Percentiles rank a stretch among this genome's conserved stretches.
Conservation (phyloP, 805 yeast genomes). For the Zygosaccharomyces lentus region DNA sequence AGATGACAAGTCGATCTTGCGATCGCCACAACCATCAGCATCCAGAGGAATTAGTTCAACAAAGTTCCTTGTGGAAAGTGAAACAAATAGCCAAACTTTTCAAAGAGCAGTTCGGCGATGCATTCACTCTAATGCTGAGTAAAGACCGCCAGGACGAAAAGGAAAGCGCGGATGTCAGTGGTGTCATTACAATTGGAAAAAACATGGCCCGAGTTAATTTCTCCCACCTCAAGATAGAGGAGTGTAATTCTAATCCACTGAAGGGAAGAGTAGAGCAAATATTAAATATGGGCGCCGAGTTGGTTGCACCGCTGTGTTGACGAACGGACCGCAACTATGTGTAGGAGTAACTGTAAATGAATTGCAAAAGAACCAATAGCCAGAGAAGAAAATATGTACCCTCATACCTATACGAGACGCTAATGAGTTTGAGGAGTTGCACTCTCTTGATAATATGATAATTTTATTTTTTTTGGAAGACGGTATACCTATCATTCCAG, state of each 20-base stretch:
- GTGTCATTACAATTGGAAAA: slow-evolving; percentile 73
- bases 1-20: slow-evolving; percentile 64
- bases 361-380: neutral
- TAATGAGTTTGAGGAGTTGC: too few species aligned
- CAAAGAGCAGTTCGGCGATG: slow-evolving; percentile 83
- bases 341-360: too few species aligned
- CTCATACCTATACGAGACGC: too few species aligned
- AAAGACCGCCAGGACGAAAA: slow-evolving; percentile 14
- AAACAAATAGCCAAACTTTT: slow-evolving; percentile 59
- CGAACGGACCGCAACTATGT: slow-evolving; percentile 23
- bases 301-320: slow-evolving; percentile 75
- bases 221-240: slow-evolving; percentile 55
- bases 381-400: neutral
- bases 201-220: slow-evolving; percentile 68
- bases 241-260: slow-evolving; percentile 69
- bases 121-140: slow-evolving; percentile 40
- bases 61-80: slow-evolving; percentile 37
- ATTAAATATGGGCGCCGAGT: slow-evolving; percentile 66
- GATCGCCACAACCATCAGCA: slow-evolving; percentile 35
- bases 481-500: slow-evolving; percentile 4
- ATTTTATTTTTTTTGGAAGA: neutral
- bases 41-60: slow-evolving; percentile 14
- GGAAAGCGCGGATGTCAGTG: slow-evolving; percentile 35
- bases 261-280: slow-evolving; percentile 81
- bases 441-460: neutral